Evolutionary conservation across 2,329 filamentous ascomycete species (phyloP).

Genomic region (Calonectria leucothoes): DNA sequence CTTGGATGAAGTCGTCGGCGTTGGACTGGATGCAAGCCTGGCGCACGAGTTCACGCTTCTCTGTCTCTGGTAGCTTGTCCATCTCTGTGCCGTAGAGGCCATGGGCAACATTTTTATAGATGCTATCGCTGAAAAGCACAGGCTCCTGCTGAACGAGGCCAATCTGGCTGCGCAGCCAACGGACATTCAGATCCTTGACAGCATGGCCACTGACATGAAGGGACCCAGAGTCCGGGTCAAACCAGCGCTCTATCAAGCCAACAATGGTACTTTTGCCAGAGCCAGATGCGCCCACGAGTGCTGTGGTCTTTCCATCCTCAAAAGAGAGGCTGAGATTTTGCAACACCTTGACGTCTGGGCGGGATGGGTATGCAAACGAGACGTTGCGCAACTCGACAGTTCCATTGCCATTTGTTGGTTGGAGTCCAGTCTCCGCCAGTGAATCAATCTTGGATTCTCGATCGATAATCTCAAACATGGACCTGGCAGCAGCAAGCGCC

Average conservation of each 20-base stretch:
- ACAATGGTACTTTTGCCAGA: constrained; percentile 64
- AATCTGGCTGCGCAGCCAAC: constrained; percentile 60
- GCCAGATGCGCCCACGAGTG: constrained; percentile 64
- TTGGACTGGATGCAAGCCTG: constrained; percentile 26
- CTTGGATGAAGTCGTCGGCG: constrained; percentile 29
- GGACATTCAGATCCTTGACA: constrained; percentile 52
- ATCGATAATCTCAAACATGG: background rate
- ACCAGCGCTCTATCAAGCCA: constrained; percentile 64
- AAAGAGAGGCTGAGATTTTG: constrained; percentile 49
- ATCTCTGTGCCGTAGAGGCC: constrained; percentile 50
- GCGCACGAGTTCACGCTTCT: background rate
- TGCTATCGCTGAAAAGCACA: constrained; percentile 57
- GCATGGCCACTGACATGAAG: constrained; percentile 51
- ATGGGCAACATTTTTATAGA: constrained; percentile 53
- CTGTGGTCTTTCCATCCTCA: constrained; percentile 58
- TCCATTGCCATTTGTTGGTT: background rate
- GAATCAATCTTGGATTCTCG: background rate
- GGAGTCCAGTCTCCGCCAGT: background rate
- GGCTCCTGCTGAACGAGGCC: constrained; percentile 61
- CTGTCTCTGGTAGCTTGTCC: background rate
- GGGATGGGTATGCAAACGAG: constrained; percentile 62
- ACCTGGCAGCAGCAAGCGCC: background rate
- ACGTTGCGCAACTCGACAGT: constrained; percentile 42
- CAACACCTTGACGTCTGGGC: constrained; percentile 56
- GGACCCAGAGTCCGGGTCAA: background rate